Evolutionary conservation across 805 yeast genomes (phyloP), one percentile per base, ranked within the genome.

Genomic region (Suhomyces sp.): DNA sequence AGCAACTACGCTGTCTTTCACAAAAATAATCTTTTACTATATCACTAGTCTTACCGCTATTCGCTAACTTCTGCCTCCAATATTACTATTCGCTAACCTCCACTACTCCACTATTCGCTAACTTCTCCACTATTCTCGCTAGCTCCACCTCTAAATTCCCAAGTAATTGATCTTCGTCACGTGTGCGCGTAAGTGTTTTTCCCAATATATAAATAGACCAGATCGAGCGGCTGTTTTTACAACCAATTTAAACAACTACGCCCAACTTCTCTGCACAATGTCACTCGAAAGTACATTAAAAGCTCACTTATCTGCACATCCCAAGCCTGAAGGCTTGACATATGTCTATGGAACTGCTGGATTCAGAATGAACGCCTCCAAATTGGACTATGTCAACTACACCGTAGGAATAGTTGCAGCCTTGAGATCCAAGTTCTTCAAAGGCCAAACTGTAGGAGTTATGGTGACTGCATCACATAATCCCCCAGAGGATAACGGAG

Each of bases 391-490:
- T 15, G 93, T 92, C 29, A 87, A 89, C 68, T 57, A 48, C 53
- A 61, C 93, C 6, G 90, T 87, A 15, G 97, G 97, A 2, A 74
- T 91, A 17, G 66, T 92, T 24, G 97, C 99, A 0, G 74, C 85
- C 1, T 72, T 94, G 56, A 78, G 99, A 62, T 91, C 97, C n/a
- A 79, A 85, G 53, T 78, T 74, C 54, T 71, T 87, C 29, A 71
- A 73, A 1, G 89, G 93, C 1, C 75, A 86, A 60, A 81, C 87
- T 7, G 80, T 92, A 27, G 99, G 99, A n/a, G 86, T 92, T 10
- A 93, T 94, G 97, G 85, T 94, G 62, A 94, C 97, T 1, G 97
- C 97, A 0, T 87, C 96, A 0, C 97, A 91, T 68, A 91, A 91
- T 62, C 97, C 97, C 0, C 96, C 97, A 0, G 75, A 76, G 41